These are phyloP conservation scores for Phalaenopsis aphrodite DNA, from an alignment of 106 monocot species.

Conservation along the genomic window DNA sequence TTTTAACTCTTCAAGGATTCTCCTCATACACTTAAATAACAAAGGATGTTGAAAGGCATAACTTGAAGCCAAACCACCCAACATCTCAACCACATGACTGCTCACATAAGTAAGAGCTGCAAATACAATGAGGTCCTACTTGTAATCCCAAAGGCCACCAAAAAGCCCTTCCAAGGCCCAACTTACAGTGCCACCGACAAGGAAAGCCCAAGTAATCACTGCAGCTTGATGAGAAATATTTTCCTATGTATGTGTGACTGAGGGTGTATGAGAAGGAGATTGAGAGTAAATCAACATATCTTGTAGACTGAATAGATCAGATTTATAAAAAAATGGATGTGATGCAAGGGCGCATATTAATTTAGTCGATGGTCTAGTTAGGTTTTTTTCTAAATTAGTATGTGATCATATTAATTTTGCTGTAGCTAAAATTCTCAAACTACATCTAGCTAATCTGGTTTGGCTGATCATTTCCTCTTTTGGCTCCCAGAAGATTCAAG, in stretches of 20 bases:
- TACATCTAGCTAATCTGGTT: background rate
- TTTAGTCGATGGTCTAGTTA: too few relatives aligned
- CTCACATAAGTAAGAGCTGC: too few relatives aligned
- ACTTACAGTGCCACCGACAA: background rate
- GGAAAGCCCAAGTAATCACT: background rate
- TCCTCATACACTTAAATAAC: too few relatives aligned
- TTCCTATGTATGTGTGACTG: background rate
- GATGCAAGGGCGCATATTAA: too few relatives aligned
- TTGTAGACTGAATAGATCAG: background rate
- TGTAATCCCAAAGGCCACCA: too few relatives aligned
- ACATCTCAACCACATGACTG: too few relatives aligned
- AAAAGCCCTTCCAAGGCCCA: too few relatives aligned
- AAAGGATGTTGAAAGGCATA: too few relatives aligned
- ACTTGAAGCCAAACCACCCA: too few relatives aligned
- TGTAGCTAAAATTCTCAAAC: slow-evolving; percentile 3
- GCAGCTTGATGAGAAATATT: background rate
- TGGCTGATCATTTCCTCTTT: background rate
- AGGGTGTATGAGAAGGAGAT: background rate
- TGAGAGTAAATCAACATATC: background rate
- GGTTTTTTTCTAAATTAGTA: background rate
- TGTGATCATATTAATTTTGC: background rate
- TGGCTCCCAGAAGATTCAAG: background rate
- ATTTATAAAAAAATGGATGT: background rate
- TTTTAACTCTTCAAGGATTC: too few relatives aligned
- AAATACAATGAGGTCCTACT: too few relatives aligned